Evolutionary conservation across 2,329 filamentous ascomycete genomes (phyloP).

Genomic region (Penicillium sp.): DNA sequence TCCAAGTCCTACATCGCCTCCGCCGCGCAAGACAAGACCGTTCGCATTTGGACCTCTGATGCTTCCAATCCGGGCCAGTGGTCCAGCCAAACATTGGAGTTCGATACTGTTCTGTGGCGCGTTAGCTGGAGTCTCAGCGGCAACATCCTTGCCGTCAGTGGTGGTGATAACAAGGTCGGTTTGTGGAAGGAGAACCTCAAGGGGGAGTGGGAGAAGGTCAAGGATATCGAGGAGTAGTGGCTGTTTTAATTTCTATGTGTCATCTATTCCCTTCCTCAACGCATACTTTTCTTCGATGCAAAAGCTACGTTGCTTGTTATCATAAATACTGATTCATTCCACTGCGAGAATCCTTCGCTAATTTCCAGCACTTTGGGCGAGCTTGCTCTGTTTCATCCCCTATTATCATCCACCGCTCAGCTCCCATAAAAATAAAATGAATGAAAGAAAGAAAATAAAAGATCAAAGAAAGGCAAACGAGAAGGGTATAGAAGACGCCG

Average conservation of each 20-base stretch:
- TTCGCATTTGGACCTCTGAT: conserved; percentile 91
- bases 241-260: conserved; percentile 11
- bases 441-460: neutral
- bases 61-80: conserved; percentile 67
- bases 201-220: conserved; percentile 95
- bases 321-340: neutral
- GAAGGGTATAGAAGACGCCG: neutral
- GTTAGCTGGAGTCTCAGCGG: conserved; percentile 98
- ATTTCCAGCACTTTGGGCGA: neutral
- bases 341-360: neutral
- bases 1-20: conserved; percentile 96
- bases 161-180: conserved; percentile 93
- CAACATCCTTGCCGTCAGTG: conserved; percentile 90
- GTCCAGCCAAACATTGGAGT: conserved; percentile 79
- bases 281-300: conserved; percentile 9
- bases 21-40: conserved; percentile 93
- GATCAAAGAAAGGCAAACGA: neutral
- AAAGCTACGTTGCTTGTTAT: neutral
- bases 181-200: conserved; percentile 98
- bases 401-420: neutral
- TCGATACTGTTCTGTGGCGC: conserved; percentile 88
- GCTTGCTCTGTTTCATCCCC: neutral
- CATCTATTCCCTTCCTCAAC: conserved; percentile 18
- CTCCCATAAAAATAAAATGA: neutral
- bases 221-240: conserved; percentile 82